Base-by-base conservation (phyloP, 31 red algal genomes). In the Asparagopsis taxiformis region DNA sequence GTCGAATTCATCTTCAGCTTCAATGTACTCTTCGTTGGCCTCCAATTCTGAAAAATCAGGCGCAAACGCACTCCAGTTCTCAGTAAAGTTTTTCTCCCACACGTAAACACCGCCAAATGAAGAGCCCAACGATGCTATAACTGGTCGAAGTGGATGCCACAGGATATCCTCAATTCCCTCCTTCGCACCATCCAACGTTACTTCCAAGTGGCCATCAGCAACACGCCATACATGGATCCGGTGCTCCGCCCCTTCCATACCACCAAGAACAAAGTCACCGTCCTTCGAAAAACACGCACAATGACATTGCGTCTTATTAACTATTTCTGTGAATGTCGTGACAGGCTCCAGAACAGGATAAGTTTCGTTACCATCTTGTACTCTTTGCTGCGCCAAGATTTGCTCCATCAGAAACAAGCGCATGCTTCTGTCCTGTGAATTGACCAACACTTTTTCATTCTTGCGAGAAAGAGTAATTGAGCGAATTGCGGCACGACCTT, bases 61-160 rank as follows among this genome's bases (percentile, higher is more conserved):
- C 17, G 96, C 90, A 59, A 94, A 99, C 1, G 96, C 91, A 51
- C 82, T 88, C 96, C 96, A 99, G 56, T 99, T 99, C 75, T 99
- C 87, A 31, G 91, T 82, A 36, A 85, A 66, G 57, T 87, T 76
- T 62, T 85, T 83, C 51, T 68, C 75, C 93, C 93, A 97, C 51
- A 97, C 79, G 59, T 91, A 91, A 16, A 97, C 69, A 43, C 52
- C 44, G 25, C 93, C 93, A n/a, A 49, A 64, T 10, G 30, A 23
- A 23, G 74, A 30, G 19, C 87, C 88, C 2, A 91, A 49, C 21
- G 73, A 75, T 0, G 68, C 82, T 44, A 92, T 75, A 11, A 91
- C 78, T 34, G 79, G 65, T 17, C 80, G 74, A 49, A 87, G 49
- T 6, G 93, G 93, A 81, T 97, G 86, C 87, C 77, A 84, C n/a